These are phyloP conservation scores for Alloascoidea hylecoeti DNA, from an alignment of 805 yeast genomes.

Conservation along the genomic window DNA sequence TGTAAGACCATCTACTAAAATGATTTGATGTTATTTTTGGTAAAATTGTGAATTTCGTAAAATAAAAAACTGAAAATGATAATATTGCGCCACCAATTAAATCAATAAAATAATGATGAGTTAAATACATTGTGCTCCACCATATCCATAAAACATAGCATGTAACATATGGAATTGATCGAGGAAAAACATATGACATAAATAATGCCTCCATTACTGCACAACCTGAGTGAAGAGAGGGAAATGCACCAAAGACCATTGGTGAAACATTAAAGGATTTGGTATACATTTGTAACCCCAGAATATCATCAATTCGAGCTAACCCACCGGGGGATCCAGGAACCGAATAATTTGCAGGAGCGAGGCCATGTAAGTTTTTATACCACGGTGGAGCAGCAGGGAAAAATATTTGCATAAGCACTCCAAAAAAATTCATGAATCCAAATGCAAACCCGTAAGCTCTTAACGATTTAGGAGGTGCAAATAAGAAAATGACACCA, in stretches of 20 bases:
- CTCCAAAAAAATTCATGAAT: slow-evolving; percentile 83
- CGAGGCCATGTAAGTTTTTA: slow-evolving; percentile 67
- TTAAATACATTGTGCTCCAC: slow-evolving; percentile 97
- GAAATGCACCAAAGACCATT: slow-evolving; percentile 71
- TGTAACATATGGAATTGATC: slow-evolving; percentile 46
- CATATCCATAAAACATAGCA: slow-evolving; percentile 85
- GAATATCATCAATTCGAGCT: slow-evolving; percentile 66
- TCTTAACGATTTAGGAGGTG: slow-evolving; percentile 78
- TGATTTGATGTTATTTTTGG: slow-evolving; percentile 41
- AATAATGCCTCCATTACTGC: slow-evolving; percentile 90
- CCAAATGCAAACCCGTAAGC: slow-evolving; percentile 91
- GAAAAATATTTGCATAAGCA: slow-evolving; percentile 62
- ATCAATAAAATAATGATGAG: slow-evolving; percentile 93
- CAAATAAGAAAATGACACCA: slow-evolving; percentile 64
- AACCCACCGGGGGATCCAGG: slow-evolving; percentile 93
- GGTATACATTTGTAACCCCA: slow-evolving; percentile 76
- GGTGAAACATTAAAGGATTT: slow-evolving; percentile 76
- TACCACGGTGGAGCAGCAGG: slow-evolving; percentile 99
- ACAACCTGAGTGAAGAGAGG: slow-evolving; percentile 86
- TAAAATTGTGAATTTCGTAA: slow-evolving; percentile 47
- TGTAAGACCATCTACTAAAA: slow-evolving; percentile 61
- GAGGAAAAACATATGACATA: slow-evolving; percentile 72
- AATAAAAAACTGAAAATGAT: slow-evolving; percentile 53
- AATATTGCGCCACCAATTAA: slow-evolving; percentile 88
- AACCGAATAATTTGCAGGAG: slow-evolving; percentile 86